Evolutionary conservation across 225 moss, liverwort and hornwort genomes (phyloP).

Genomic region (Asterella californica): DNA sequence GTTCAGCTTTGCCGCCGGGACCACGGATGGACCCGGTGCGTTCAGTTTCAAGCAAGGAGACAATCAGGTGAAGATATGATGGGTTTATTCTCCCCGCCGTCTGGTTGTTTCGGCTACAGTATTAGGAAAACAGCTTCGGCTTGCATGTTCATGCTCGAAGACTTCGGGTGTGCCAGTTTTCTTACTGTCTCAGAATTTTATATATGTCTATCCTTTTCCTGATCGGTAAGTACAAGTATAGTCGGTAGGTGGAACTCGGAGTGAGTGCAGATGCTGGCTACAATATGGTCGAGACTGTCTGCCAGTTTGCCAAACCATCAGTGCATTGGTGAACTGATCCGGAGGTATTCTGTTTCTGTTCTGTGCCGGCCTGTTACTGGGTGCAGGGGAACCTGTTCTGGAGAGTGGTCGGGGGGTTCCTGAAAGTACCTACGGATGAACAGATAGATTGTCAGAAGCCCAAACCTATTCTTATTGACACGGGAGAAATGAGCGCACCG

Average conservation of each 20-base stretch:
- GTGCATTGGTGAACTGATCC: too few relatives aligned
- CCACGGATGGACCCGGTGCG: constrained; percentile 96
- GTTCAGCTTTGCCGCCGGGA: constrained; percentile 98
- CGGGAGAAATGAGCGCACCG: constrained; percentile 78
- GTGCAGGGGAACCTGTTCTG: constrained; percentile 88
- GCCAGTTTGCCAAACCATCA: too few relatives aligned
- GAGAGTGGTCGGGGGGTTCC: constrained; percentile 75
- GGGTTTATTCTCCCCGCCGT: neutral
- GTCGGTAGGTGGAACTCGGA: neutral
- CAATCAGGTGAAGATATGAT: constrained; percentile 50
- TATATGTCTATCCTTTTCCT: neutral
- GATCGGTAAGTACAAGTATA: neutral
- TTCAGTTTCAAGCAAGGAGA: constrained; percentile 98
- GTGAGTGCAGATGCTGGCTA: neutral
- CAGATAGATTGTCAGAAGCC: constrained; percentile 81
- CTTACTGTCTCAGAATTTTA: too few relatives aligned
- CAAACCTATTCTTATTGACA: constrained; percentile 93
- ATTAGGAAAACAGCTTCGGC: neutral
- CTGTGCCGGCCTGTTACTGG: neutral
- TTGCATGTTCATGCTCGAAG: neutral
- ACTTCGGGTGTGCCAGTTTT: neutral
- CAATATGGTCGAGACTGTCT: neutral
- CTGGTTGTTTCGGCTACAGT: neutral
- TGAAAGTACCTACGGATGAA: constrained; percentile 63
- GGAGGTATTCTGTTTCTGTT: neutral